Evolutionary conservation across 352 stramenopile species (phyloP), one percentile per base, ranked within the genome.

Genomic region (Pythium dissotocum): DNA sequence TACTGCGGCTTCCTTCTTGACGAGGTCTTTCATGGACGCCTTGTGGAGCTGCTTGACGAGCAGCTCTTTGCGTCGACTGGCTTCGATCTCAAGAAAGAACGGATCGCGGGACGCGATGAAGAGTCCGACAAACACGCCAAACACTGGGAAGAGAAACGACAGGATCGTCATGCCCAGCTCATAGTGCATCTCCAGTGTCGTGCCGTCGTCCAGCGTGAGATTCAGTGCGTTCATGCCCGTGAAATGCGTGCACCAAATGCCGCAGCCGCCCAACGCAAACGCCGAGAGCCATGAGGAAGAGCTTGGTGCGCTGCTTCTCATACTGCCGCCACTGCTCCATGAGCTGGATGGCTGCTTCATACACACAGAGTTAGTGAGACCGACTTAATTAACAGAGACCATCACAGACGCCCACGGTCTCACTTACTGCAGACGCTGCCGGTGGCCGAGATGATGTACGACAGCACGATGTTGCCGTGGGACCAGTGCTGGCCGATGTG

Each of bases 211-310:
- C 48, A 82, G 68, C 0, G 46, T 54, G 46, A 90, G 54, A 5
- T 72, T 6, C 12, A 90, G 70, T 9, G 82, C 82, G 44, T 80
- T 83, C 82, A 90, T 90, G 21, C 80, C 82, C 0, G 80, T 82
- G 53, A 90, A 88, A 30, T 90, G 82, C 78, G 81, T 90, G 70
- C 71, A 79, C 82, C 82, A 90, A 58, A 90, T 88, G 18, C 80
- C 77, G 51, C 80, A 86, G 10, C 80, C 80, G 30, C 82, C 82
- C 10, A 90, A 65, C 6, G 74, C 69, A 24, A 86, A 16, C 0
- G 78, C 67, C 12, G 82, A 75, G 0, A 86, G 18, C 7, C 35
- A 90, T 63, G 26, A 88, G 63, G 2, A 80, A 33, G 21, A 78
- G 42, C 62, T 87, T 86, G 21, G 26, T 6, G 38, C 16, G n/a